Percentiles rank a stretch among this genome's conserved stretches.
These are phyloP conservation scores for Tanacetum coccineum DNA, from an alignment of 129 eudicot species.

Conservation along the genomic window DNA sequence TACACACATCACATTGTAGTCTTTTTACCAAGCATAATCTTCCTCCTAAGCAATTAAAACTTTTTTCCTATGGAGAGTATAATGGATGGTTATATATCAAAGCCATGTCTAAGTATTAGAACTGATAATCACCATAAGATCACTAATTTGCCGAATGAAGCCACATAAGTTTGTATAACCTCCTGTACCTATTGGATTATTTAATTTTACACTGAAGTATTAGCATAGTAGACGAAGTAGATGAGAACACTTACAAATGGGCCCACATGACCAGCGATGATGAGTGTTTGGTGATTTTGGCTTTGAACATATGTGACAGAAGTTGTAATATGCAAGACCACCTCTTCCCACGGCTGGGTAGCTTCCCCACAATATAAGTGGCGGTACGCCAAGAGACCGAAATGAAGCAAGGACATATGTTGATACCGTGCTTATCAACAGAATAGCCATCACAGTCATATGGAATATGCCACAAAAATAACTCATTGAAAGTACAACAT, in stretches of 20 bases:
- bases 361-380: slow-evolving; percentile 80
- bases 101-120: background rate
- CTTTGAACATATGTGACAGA: slow-evolving; percentile 68
- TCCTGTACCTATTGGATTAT: no score
- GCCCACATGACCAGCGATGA: slow-evolving; percentile 96
- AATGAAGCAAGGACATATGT: slow-evolving; percentile 68
- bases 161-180: no score
- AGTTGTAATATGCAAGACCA: slow-evolving; percentile 66
- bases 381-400: slow-evolving; percentile 65
- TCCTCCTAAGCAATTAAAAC: no score
- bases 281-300: slow-evolving; percentile 85
- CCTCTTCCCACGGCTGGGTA: slow-evolving; percentile 78
- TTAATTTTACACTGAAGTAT: background rate
- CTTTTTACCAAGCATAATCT: no score
- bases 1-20: no score
- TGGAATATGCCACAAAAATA: slow-evolving; percentile 49
- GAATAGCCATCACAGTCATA: slow-evolving; percentile 34
- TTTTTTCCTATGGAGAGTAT: background rate
- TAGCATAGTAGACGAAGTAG: background rate
- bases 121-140: no score
- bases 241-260: slow-evolving; percentile 72
- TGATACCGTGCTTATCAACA: slow-evolving; percentile 57
- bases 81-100: background rate
- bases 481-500: slow-evolving; percentile 55
- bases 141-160: no score